Evolutionary conservation across 495 filamentous ascomycete species (phyloP).

Genomic region (Cercophora samala): DNA sequence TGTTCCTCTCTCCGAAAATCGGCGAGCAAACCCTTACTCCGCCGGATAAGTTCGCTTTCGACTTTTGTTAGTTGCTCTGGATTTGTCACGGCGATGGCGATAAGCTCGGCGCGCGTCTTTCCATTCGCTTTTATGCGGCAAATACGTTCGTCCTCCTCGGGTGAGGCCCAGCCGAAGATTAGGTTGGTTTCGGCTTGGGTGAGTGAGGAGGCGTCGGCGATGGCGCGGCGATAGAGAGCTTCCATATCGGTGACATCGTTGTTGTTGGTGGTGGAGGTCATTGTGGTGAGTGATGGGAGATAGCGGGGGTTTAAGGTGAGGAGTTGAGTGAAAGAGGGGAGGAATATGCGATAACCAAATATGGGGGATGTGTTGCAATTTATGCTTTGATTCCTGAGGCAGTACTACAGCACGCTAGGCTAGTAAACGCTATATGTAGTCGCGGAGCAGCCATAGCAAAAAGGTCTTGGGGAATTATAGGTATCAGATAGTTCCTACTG

Average conservation of each 20-base stretch:
- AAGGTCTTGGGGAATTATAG: too few species aligned
- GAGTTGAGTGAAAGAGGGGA: conserved; percentile 7
- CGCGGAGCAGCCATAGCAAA: too few species aligned
- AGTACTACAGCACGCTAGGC: too few species aligned
- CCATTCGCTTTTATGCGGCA: conserved; percentile 18
- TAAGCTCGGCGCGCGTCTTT: conserved; percentile 19
- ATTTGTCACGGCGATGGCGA: conserved; percentile 16
- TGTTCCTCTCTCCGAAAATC: conserved; percentile 16
- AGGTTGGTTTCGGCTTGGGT: conserved; percentile 18
- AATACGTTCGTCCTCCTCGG: conserved; percentile 14
- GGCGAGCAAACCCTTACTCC: conserved; percentile 5
- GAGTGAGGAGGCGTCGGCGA: conserved; percentile 16
- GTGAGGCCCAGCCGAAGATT: conserved; percentile 13
- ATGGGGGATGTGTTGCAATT: too few species aligned
- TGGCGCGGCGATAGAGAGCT: conserved; percentile 16
- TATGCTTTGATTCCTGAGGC: too few species aligned
- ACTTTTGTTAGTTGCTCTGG: conserved; percentile 14
- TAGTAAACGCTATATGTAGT: too few species aligned
- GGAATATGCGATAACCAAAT: not conserved
- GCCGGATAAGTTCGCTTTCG: conserved; percentile 11
- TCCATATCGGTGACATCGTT: conserved; percentile 13
- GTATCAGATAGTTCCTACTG: too few species aligned
- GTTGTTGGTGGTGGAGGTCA: conserved; percentile 15
- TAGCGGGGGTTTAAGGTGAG: conserved; percentile 15
- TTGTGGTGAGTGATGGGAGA: conserved; percentile 17